Evolutionary conservation across 2,329 filamentous ascomycete species (phyloP), one percentile per base, ranked within the genome.

Genomic region (Neofusicoccum sp.): DNA sequence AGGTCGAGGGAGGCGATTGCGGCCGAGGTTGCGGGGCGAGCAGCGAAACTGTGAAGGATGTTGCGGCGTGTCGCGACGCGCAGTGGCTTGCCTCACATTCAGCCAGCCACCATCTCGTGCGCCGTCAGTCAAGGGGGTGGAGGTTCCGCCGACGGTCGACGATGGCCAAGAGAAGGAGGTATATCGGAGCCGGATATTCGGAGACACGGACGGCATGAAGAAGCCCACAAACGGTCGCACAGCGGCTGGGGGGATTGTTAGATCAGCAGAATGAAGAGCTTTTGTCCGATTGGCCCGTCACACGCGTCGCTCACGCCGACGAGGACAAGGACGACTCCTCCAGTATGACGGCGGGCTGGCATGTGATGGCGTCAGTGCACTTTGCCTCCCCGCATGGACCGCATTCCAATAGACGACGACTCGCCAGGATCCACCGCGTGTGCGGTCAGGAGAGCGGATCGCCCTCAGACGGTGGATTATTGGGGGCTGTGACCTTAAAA

Each of bases 401-500:
- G 24, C 49, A 14, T 54, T 43, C 33, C 49, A 54, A 54, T 54
- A 56, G 38, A 56, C 38, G 12, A 24, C 51, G 51, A 56, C 14
- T 53, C 49, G 49, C 11, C 3, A 4, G 33, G 31, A n/a, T 26
- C 48, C 11, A 16, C 12, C 6, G 26, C 6, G 3, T 33, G 12
- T 12, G 6, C 9, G 5, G 45, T 48, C 45, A 48, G 45, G 45
- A 48, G 45, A 33, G 45, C 43, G 9, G 24, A 31, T 47, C 43
- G 26, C 24, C 24, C 26, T 47, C 43, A 43, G 11, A n/a, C 11
- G 40, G 40, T 20, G 40, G 40, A 20, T 30, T 16, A 33, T 48
- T 33, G 36, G 26, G 14, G 36, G 33, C 11, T 41, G 49, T 30
- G 49, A 31, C 20, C 4, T 38, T 43, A 28, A 40, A 40, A 53